Evolutionary conservation across 140 eudicot species (phyloP), one percentile per base, ranked within the genome.

Genomic region (Anethum foeniculum): DNA sequence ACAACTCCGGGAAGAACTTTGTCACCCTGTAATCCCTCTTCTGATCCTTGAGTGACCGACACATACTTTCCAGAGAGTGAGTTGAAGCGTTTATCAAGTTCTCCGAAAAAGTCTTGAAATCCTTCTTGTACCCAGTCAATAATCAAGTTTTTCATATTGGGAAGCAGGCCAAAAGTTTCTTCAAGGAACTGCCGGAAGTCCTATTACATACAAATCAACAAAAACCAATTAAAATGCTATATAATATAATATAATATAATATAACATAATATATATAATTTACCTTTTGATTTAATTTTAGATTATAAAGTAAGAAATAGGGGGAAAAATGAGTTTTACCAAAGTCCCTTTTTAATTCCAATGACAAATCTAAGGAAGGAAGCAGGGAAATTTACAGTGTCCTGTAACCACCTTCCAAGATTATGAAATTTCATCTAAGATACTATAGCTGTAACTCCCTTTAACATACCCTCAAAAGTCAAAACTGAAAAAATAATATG

Each of bases 41-140:
- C 38, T 46, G 85, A 85, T 82, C 74, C 77, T 82, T 79, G 85
- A 74, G 80, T 87, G 16, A 71, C 69, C 51, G 82, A 30, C 77
- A 52, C 82, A 76, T 81, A 84, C 87, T 89, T 89, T 72, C 98
- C 97, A 18, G 98, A 85, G 62, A 96, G 93, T 79, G 86, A 86
- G 73, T 88, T 86, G 83, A 96, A 88, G 81, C 75, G 88, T 54
- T 82, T 83, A 85, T 91, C 74, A 77, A 96, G 98, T 80, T 90
- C 86, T 48, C 76, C 84, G 72, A 90, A 96, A 84, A 96, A 96
- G 80, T 86, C 82, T 79, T 93, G 96, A 84, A 96, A 96, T 80
- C 99, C 99, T 85, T 91, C 98, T 80, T 91, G 97, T 48, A 96
- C 96, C 98, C 96, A 93, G 83, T 89, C 90, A 79, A 91, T 82